phyloP scores from a whole-genome alignment of 1,139 yeast genomes.

The Debaryomyces sp. region DNA sequence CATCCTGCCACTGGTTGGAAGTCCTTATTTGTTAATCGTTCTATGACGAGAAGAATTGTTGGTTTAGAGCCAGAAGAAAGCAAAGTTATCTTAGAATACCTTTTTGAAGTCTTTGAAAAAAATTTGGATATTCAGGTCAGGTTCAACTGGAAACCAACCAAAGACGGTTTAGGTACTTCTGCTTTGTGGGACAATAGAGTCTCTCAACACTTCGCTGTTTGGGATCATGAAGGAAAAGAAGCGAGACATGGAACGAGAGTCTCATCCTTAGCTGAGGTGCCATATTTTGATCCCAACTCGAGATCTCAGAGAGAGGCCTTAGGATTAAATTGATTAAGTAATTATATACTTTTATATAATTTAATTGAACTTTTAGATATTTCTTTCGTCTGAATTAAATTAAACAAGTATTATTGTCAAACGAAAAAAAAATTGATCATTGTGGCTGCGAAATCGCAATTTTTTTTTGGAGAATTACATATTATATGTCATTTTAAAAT shows the following conservation, averaged over 20 bases:
- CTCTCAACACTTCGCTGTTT: conserved; percentile 52
- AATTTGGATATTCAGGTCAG: conserved; percentile 52
- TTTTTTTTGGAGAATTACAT: too few relatives aligned
- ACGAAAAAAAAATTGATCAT: too few relatives aligned
- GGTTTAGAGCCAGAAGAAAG: conserved; percentile 40
- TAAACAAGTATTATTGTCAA: too few relatives aligned
- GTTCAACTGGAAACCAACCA: conserved; percentile 55
- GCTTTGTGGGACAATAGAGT: conserved; percentile 64
- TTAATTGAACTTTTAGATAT: too few relatives aligned
- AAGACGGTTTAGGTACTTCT: conserved; percentile 53
- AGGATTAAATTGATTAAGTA: too few relatives aligned
- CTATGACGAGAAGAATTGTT: conserved; percentile 40
- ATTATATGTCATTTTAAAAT: too few relatives aligned
- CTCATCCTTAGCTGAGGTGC: conserved; percentile 54
- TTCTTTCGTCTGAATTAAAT: too few relatives aligned
- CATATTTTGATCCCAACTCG: too few relatives aligned
- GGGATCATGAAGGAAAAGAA: conserved; percentile 54
- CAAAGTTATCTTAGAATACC: conserved; percentile 33
- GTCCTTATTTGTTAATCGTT: conserved; percentile 38
- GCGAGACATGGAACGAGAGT: conserved; percentile 63
- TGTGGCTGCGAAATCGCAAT: too few relatives aligned
- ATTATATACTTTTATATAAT: too few relatives aligned
- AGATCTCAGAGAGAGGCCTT: too few relatives aligned
- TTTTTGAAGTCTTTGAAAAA: conserved; percentile 35
- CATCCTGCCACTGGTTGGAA: conserved; percentile 52